These are phyloP conservation scores for Malbranchea zuffiana DNA, from an alignment of 2,329 filamentous ascomycete genomes.

Conservation along the genomic window DNA sequence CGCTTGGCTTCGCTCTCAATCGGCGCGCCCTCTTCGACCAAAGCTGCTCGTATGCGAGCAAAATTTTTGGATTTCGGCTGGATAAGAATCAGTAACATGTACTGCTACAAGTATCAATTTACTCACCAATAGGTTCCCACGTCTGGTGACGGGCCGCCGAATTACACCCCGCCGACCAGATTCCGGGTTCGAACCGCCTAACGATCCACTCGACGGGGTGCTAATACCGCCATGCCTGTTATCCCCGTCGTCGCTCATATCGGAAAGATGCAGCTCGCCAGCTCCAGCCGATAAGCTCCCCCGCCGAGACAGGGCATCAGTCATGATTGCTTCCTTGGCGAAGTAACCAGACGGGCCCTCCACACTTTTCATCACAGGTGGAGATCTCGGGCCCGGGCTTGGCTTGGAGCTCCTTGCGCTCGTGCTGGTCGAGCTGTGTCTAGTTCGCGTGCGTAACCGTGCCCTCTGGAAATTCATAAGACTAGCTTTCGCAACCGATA, in stretches of 20 bases:
- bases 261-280: slow-evolving; percentile 72
- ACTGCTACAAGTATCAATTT: not conserved
- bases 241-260: slow-evolving; percentile 70
- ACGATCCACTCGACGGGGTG: slow-evolving; percentile 18
- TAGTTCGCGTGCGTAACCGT: slow-evolving; percentile 47
- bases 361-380: slow-evolving; percentile 51
- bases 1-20: slow-evolving; percentile 79
- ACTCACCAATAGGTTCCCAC: slow-evolving; percentile 77
- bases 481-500: slow-evolving; percentile 61
- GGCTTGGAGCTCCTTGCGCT: slow-evolving; percentile 59
- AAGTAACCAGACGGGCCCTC: slow-evolving; percentile 47
- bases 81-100: slow-evolving; percentile 10
- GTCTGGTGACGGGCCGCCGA: slow-evolving; percentile 67
- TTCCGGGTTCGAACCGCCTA: slow-evolving; percentile 27
- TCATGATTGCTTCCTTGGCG: slow-evolving; percentile 39
- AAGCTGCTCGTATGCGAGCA: slow-evolving; percentile 77
- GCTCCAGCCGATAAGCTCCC: slow-evolving; percentile 88
- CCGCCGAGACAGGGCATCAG: slow-evolving; percentile 49
- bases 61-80: slow-evolving; percentile 96
- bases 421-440: slow-evolving; percentile 58
- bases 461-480: slow-evolving; percentile 67
- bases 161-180: slow-evolving; percentile 64
- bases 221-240: slow-evolving; percentile 27
- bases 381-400: slow-evolving; percentile 63
- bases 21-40: slow-evolving; percentile 78